These are phyloP conservation scores for Musa acuminata DNA, from an alignment of 176 grass and related monocot species.

Conservation along the genomic window DNA sequence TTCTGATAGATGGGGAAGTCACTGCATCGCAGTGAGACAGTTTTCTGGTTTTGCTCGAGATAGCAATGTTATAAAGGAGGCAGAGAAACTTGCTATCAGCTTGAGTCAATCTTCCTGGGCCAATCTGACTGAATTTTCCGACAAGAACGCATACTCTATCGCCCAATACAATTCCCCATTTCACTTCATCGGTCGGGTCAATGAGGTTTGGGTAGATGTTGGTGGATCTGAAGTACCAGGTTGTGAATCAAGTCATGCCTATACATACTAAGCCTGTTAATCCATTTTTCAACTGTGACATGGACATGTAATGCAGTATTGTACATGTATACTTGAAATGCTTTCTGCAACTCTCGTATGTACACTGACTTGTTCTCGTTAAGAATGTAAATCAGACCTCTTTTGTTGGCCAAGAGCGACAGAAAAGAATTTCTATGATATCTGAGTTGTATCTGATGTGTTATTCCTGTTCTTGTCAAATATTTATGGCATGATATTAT, in stretches of 20 bases:
- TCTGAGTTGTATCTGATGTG: too few relatives aligned
- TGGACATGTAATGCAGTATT: not conserved
- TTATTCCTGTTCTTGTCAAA: too few relatives aligned
- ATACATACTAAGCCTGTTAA: slow-evolving; percentile 25
- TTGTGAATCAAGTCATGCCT: slow-evolving; percentile 41
- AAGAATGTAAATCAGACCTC: not conserved
- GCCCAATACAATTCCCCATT: slow-evolving; percentile 69
- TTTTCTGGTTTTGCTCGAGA: slow-evolving; percentile 71
- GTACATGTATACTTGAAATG: not conserved
- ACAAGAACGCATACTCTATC: slow-evolving; percentile 56
- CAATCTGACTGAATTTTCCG: slow-evolving; percentile 38
- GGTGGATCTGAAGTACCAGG: slow-evolving; percentile 16
- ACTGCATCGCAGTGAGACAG: slow-evolving; percentile 51
- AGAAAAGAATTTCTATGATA: too few relatives aligned
- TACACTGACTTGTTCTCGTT: not conserved
- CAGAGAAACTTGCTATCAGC: slow-evolving; percentile 64
- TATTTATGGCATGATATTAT: too few relatives aligned
- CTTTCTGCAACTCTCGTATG: not conserved
- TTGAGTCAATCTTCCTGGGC: slow-evolving; percentile 54
- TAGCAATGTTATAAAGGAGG: slow-evolving; percentile 51
- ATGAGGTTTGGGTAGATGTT: slow-evolving; percentile 83
- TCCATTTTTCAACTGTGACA: not conserved
- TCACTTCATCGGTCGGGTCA: slow-evolving; percentile 49
- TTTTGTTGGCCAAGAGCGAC: too few relatives aligned
- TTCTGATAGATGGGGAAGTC: slow-evolving; percentile 57